Evolutionary conservation across 2,329 filamentous ascomycete species (phyloP), one percentile per base, ranked within the genome.

Genomic region (Trichoderma breve): DNA sequence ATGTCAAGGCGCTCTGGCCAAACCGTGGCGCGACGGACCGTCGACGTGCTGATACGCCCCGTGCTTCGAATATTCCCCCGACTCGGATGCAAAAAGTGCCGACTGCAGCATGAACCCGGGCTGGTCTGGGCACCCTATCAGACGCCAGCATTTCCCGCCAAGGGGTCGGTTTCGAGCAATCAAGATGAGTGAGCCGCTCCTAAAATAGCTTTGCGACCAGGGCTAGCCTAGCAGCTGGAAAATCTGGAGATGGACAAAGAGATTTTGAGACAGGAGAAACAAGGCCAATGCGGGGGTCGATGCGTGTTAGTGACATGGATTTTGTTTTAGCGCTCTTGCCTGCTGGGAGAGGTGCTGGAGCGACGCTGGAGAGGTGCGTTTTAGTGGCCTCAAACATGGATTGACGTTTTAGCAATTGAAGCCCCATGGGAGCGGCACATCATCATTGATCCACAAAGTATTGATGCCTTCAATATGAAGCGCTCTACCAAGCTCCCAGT

Each of bases 41-140:
- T 36, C 53, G 7, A 30, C 3, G n/a, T 65, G 53, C 47, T 71
- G 69, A 64, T 47, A 71, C 69, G 61, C 70, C 24, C 12, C 32
- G 55, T 67, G 70, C 63, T 39, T 71, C 63, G 70, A 67, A 71
- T 57, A 24, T 43, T 53, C 26, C 55, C 63, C 70, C 63, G 55
- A 66, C 62, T 62, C 70, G 70, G 70, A 67, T 28, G 39, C 32
- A 5, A 55, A 32, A 71, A 53, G 47, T 61, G 70, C 70, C 70
- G 61, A 36, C 51, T 39, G 51, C 61, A 51, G 60, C 69, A 51
- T 34, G 34, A 15, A n/a, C 55, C 57, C 12, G 3, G 36, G 64
- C 66, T 32, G 57, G 34, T 21, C 66, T 34, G 6, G 12, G 30
- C 1, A 15, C 14, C 66, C 66, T 62, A 70, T 70, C 66, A 53